Evolutionary conservation across 495 filamentous ascomycete species (phyloP).

Genomic region (Podospora australis): DNA sequence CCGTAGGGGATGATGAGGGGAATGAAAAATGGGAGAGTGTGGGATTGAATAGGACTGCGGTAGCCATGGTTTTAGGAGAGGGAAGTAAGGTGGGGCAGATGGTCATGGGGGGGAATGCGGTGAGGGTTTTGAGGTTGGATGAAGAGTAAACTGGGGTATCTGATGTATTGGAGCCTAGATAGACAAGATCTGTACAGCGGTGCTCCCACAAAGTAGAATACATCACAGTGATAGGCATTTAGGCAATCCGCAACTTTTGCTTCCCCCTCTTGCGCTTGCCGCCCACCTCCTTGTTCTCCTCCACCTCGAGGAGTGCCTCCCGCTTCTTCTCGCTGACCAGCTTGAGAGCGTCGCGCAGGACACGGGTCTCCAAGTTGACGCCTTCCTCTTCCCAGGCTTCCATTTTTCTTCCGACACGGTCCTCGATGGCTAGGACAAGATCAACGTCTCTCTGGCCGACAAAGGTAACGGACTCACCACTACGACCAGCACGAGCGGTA

Average conservation of each 20-base stretch:
- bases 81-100: slow-evolving; percentile 42
- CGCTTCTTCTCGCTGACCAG: slow-evolving; percentile 86
- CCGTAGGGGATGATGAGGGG: slow-evolving; percentile 48
- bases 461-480: slow-evolving; percentile 77
- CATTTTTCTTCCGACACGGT: slow-evolving; percentile 72
- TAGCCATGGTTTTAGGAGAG: slow-evolving; percentile 51
- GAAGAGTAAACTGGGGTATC: slow-evolving; percentile 21
- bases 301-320: slow-evolving; percentile 80
- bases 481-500: slow-evolving; percentile 83
- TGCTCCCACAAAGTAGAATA: not conserved
- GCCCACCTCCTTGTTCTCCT: slow-evolving; percentile 80
- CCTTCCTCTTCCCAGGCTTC: slow-evolving; percentile 77
- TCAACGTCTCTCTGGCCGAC: slow-evolving; percentile 89
- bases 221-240: not conserved
- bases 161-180: not conserved
- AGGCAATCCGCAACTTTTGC: slow-evolving; percentile 36
- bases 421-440: slow-evolving; percentile 80
- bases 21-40: slow-evolving; percentile 78
- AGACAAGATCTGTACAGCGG: not conserved
- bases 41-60: slow-evolving; percentile 65
- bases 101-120: slow-evolving; percentile 66
- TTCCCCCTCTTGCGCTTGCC: slow-evolving; percentile 64
- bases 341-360: slow-evolving; percentile 77
- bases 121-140: slow-evolving; percentile 53
- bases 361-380: slow-evolving; percentile 81